Evolutionary conservation across 805 yeast species (phyloP), one percentile per base, ranked within the genome.

Genomic region (Suhomyces xylopsoci): DNA sequence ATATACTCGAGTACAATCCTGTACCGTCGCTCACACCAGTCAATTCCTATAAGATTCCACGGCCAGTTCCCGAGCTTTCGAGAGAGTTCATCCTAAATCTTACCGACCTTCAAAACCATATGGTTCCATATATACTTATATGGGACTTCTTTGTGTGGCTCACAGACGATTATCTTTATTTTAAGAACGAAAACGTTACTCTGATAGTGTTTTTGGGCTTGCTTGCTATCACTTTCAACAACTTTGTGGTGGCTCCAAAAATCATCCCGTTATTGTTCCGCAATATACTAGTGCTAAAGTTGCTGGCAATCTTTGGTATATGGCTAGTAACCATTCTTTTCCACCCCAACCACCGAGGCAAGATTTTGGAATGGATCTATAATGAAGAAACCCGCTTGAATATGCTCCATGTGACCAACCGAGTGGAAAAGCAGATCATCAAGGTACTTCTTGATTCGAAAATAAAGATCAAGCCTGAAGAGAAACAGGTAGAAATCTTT

Each of bases 71-170:
- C 4, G 90, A 90, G 65, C 75, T 88, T 48, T 84, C 92, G 30
- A 76, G 88, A 51, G 96, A 90, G 64, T 90, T 90, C 63, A 68
- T 86, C 19, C 64, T 90, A 52, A 90, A 90, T 64, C 73, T 88
- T 60, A 88, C 96, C 1, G 97, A 90, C 70, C 73, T 90, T 53
- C 97, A 90, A 63, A 90, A 90, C 64, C 86, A 84, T 62, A 85
- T 88, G 89, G 63, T 84, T 28, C 62, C 84, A 12, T 89, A 85
- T 64, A 84, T 87, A 8, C 65, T 71, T 10, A 68, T 75, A 0
- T 90, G 84, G 77, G 93, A 90, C 67, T 75, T 76, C 20, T 48
- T 82, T 4, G 71, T 77, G 19, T 68, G 74, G 58, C 51, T 81
- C 43, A 72, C 87, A 30, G 69, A 73, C 19, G 82, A 80, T 52